Percentiles rank a stretch among this genome's conserved stretches.
Evolutionary conservation across 1,139 yeast genomes (phyloP).

Genomic region (Zygosaccharomyces pseudobailii): DNA sequence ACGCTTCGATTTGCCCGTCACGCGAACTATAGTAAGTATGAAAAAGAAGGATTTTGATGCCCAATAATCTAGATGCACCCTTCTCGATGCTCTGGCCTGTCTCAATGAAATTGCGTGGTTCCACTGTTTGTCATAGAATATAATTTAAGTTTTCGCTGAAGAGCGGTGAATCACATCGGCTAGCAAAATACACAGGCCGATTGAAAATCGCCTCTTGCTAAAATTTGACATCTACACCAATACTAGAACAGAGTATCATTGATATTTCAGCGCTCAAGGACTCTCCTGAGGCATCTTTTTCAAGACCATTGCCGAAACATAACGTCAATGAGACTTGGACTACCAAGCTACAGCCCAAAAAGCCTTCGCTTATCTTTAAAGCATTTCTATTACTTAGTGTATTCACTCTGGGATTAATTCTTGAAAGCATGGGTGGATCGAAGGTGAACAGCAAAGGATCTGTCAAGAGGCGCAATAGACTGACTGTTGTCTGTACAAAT

Average conservation of each 20-base stretch:
- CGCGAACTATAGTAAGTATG: neutral
- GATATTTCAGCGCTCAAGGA: neutral
- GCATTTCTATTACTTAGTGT: too few relatives aligned
- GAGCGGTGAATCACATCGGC: too few relatives aligned
- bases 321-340: neutral
- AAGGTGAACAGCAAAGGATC: neutral
- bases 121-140: too few relatives aligned
- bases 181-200: too few relatives aligned
- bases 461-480: conserved; percentile 24
- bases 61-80: neutral
- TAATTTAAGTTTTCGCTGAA: too few relatives aligned
- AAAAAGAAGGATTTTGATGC: neutral
- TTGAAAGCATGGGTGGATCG: neutral
- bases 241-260: too few relatives aligned
- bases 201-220: too few relatives aligned
- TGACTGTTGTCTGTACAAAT: conserved; percentile 34
- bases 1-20: neutral
- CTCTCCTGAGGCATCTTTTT: neutral
- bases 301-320: neutral
- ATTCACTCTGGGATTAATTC: neutral
- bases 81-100: neutral
- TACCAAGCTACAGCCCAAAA: neutral
- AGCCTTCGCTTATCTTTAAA: neutral
- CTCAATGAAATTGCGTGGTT: too few relatives aligned
- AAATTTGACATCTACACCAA: too few relatives aligned